Base-by-base conservation (phyloP, 305 asterid genomes). In the Solanum chacoense region DNA sequence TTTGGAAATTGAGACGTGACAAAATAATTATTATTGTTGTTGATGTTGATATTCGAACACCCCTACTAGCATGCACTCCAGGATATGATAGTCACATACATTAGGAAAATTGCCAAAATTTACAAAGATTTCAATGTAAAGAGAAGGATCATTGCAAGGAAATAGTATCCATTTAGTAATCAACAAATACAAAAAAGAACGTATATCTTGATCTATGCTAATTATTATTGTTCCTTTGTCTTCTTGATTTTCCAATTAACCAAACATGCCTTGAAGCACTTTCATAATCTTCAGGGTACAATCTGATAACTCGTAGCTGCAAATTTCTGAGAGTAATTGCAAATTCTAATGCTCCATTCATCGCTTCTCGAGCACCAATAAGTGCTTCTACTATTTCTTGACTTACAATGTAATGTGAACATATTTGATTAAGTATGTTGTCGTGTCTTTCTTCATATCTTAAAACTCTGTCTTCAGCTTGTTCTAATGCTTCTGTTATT, bases 391-490 rank as follows among this genome's bases (percentile, higher is more conserved):
- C 89, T 67, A 91, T 18, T 42, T 89, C 89, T 63, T 83, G 93
- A 78, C 89, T 94, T 2, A 92, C 77, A 78, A 93, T 16, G 90
- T 93, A 93, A 87, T 90, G 77, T 26, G 95, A 91, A 88, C 94
- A 90, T 10, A 93, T 89, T 59, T 93, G 92, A 32, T 45, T 79
- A 26, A 94, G 91, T 75, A 94, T 87, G 20, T 37, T 81, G 37
- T 94, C 95, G 12, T 93, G 95, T 79, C 96, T 91, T 85, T 93
- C 92, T 90, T 92, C 91, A 16, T 91, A 90, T 69, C 89, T 89
- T 40, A 55, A 45, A 2, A 76, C 80, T 65, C 90, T 89, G 42
- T 72, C 88, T n/a, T 92, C 94, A 9, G 93, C 94, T 90, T 28
- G 69, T 31, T 78, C 87, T 88, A 92, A 50, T 42, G 91, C 90